These are phyloP conservation scores for Lodderomyces orthopsilosis DNA, from an alignment of 1,139 yeast genomes.

Conservation along the genomic window DNA sequence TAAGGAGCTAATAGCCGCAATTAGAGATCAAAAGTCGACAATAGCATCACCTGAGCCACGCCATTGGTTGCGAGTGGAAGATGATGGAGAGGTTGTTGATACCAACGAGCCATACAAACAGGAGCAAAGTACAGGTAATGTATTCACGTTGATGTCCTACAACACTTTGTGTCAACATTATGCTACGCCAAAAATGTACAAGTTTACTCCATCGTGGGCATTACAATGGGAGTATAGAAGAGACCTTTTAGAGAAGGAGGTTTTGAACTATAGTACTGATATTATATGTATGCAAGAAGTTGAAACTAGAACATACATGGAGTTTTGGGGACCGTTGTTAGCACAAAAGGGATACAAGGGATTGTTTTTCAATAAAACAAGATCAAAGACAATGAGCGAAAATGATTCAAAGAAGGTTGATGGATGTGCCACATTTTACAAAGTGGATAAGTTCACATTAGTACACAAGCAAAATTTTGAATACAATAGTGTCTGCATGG, in stretches of 20 bases:
- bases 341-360: conserved; percentile 76
- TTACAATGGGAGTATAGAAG: conserved; percentile 91
- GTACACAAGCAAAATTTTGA: conserved; percentile 75
- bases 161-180: conserved; percentile 94
- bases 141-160: conserved; percentile 80
- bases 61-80: conserved; percentile 76
- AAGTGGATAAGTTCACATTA: conserved; percentile 63
- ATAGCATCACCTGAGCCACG: conserved; percentile 67
- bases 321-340: conserved; percentile 79
- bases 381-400: conserved; percentile 90
- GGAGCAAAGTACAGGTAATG: conserved; percentile 19
- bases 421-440: conserved; percentile 94
- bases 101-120: conserved; percentile 31
- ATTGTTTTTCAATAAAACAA: conserved; percentile 78
- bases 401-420: conserved; percentile 86
- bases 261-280: conserved; percentile 64
- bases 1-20: conserved; percentile 70
- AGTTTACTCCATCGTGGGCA: conserved; percentile 97
- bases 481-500: conserved; percentile 84
- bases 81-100: conserved; percentile 65
- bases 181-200: conserved; percentile 89
- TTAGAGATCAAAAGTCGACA: conserved; percentile 80
- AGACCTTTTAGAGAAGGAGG: conserved; percentile 69
- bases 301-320: conserved; percentile 81
- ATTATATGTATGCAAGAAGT: conserved; percentile 93